Conservation (phyloP, 192 early-diverging fungal species). For the Mortierella alpina region DNA sequence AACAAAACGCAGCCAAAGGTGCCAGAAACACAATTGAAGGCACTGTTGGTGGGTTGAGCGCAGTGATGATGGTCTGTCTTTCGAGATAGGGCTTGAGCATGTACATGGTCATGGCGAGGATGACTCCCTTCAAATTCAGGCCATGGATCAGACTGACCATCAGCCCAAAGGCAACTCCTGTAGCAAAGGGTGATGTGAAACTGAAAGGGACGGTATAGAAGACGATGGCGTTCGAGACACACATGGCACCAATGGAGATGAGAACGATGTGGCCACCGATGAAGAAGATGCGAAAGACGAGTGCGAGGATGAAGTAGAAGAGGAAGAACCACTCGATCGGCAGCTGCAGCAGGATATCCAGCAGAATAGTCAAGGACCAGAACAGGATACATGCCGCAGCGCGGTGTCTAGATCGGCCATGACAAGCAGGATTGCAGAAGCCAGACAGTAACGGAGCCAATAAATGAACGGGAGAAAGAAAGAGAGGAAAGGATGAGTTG, state of each 20-base stretch:
- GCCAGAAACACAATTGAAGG: constrained; percentile 48
- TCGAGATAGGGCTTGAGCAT: constrained; percentile 53
- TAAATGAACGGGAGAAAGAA: neutral
- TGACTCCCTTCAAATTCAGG: constrained; percentile 46
- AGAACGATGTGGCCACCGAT: constrained; percentile 53
- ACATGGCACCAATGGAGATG: constrained; percentile 51
- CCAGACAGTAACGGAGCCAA: no score
- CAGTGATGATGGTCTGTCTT: constrained; percentile 31
- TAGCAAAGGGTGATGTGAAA: constrained; percentile 53
- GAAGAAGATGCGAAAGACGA: constrained; percentile 50
- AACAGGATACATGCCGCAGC: constrained; percentile 53
- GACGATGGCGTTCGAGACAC: constrained; percentile 42
- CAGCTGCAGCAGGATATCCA: constrained; percentile 47
- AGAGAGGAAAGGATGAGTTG: neutral
- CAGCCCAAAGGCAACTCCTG: constrained; percentile 49
- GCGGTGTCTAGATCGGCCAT: constrained; percentile 26
- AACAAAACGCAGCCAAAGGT: constrained; percentile 46
- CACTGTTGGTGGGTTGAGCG: constrained; percentile 43
- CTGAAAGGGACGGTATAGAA: constrained; percentile 50
- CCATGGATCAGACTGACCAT: constrained; percentile 54
- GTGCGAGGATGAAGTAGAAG: constrained; percentile 52
- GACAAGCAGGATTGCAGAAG: neutral
- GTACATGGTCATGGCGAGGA: constrained; percentile 54
- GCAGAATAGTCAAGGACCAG: constrained; percentile 53
- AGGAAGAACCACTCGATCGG: constrained; percentile 54